phyloP scores from a whole-genome alignment of 129 eudicot species.

The Dittrichia graveolens region DNA sequence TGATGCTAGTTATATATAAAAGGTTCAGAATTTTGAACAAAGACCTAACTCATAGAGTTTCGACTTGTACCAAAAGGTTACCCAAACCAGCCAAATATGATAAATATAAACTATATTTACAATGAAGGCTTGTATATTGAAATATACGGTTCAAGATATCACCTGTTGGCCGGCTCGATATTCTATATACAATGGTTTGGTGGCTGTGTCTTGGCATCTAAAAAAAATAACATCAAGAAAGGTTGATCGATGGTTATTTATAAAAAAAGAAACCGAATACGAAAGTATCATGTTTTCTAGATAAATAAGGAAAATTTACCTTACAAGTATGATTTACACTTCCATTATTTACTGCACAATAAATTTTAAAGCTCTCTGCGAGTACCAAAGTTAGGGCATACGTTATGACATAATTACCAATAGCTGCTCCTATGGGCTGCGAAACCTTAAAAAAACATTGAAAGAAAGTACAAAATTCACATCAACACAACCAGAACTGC shows the following conservation, averaged over 20 bases:
- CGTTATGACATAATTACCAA: conserved; percentile 70
- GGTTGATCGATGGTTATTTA: background rate
- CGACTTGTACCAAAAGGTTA: too few relatives aligned
- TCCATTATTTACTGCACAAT: conserved; percentile 88
- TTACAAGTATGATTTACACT: conserved; percentile 84
- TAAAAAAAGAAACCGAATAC: background rate
- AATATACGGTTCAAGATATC: background rate
- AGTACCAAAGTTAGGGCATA: conserved; percentile 93
- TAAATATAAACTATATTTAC: background rate
- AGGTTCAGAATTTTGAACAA: too few relatives aligned
- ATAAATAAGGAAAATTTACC: conserved; percentile 42
- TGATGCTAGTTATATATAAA: too few relatives aligned
- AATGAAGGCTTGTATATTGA: background rate
- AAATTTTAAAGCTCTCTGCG: conserved; percentile 88
- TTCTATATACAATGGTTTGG: conserved; percentile 78
- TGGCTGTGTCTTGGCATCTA: conserved; percentile 97
- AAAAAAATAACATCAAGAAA: conserved; percentile 60
- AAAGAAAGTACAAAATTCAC: background rate
- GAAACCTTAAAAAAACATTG: background rate
- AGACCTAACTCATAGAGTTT: too few relatives aligned
- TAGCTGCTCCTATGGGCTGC: conserved; percentile 92
- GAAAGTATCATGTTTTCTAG: background rate
- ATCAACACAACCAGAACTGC: too few relatives aligned
- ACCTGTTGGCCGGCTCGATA: conserved; percentile 97
- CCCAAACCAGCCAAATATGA: too few relatives aligned